These are phyloP conservation scores for Xylaria sp. DNA, from an alignment of 2,329 filamentous ascomycete species.

Conservation along the genomic window DNA sequence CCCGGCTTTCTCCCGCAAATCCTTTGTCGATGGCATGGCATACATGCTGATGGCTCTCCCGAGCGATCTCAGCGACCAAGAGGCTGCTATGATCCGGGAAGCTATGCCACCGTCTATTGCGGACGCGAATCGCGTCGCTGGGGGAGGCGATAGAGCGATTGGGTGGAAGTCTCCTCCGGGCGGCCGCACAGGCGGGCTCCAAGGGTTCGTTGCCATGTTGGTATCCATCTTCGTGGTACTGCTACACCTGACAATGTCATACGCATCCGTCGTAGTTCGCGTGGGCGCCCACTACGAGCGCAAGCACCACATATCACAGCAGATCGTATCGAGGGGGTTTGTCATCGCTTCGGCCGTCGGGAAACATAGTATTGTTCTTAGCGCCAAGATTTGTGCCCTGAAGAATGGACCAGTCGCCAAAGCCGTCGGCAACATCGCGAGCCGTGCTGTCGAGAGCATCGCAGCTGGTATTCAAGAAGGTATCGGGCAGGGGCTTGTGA, in stretches of 20 bases:
- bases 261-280: slow-evolving; percentile 62
- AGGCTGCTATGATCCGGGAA: slow-evolving; percentile 62
- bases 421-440: slow-evolving; percentile 63
- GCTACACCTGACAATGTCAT: slow-evolving; percentile 69
- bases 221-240: slow-evolving; percentile 70
- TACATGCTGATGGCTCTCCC: slow-evolving; percentile 74
- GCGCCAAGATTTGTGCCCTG: slow-evolving; percentile 67
- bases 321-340: slow-evolving; percentile 63
- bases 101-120: slow-evolving; percentile 58
- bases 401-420: slow-evolving; percentile 74
- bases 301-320: slow-evolving; percentile 72
- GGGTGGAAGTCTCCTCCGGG: slow-evolving; percentile 33
- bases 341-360: slow-evolving; percentile 65
- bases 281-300: slow-evolving; percentile 72
- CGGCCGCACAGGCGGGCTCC: slow-evolving; percentile 58
- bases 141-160: slow-evolving; percentile 13
- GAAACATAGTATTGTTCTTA: slow-evolving; percentile 62
- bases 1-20: slow-evolving; percentile 64
- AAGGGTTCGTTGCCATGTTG: slow-evolving; percentile 65
- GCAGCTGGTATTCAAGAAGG: slow-evolving; percentile 76
- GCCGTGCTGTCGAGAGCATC: slow-evolving; percentile 73
- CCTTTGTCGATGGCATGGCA: slow-evolving; percentile 72
- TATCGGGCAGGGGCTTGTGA: slow-evolving; percentile 53
- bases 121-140: slow-evolving; percentile 16
- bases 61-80: slow-evolving; percentile 64